Base-by-base conservation (phyloP, 2,329 filamentous ascomycete species). In the Mariannaea sp. region DNA sequence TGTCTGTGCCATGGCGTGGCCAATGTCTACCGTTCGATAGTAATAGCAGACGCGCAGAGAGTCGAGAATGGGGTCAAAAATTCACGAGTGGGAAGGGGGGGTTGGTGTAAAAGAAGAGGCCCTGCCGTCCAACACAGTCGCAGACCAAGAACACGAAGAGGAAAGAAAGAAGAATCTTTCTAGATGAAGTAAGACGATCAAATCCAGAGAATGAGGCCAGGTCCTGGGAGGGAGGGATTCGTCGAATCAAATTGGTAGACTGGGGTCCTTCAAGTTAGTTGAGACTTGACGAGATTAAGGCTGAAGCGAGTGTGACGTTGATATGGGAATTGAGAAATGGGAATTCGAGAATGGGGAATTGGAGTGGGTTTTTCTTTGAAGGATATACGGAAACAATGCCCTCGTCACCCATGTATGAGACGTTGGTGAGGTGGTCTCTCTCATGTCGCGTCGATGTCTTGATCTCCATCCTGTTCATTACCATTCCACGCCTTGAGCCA, bases 1-100 rank as follows among this genome's bases (percentile, higher is more conserved):
- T 59, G 58, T 44, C 62, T 51, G 53, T 49, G 54, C 59, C 64
- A 66, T 66, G 40, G 41, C 62, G 54, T 16, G 53, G 33, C 40
- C 53, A 29, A 35, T 29, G 49, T 30, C 32, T 26, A 36, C 33
- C 16, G 29, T 20, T 43, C n/a, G 10, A 40, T 8, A 19, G 13
- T 47, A 38, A 24, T 49, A 43, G 39, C 29, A 35, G 13, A 27
- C 14, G 36, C 9, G 14, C 13, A 26, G 27, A 36, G 41, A 20
- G 19, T n/a, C n/a, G n/a, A n/a, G n/a, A n/a, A n/a, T n/a, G n/a
- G n/a, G n/a, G n/a, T 22, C 32, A 32, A 50, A 33, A 36, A 39
- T 42, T 29, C n/a, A 32, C 16, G 30, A 36, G n/a, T n/a, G n/a
- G n/a, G n/a, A n/a, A n/a, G n/a, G n/a, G n/a, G n/a, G n/a, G n/a